Evolutionary conservation across 768 basidiomycete genomes (phyloP), one percentile per base, ranked within the genome.

Genomic region (Lactarius sanguifluus): DNA sequence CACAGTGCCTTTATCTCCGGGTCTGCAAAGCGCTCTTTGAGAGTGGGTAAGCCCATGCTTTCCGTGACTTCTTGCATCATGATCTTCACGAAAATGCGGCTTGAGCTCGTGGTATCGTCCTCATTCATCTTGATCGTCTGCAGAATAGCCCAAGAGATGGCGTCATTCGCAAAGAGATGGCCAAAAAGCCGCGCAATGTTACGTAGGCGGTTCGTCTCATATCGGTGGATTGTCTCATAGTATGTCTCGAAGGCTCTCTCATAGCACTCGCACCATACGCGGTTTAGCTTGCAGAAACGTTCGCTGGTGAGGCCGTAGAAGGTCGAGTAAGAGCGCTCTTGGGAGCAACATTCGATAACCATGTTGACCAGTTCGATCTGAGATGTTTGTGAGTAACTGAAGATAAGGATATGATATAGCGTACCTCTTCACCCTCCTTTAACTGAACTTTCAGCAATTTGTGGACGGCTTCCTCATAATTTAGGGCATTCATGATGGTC

Each of bases 321-420:
- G n/a, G 84, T 91, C 2, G 92, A 94, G 77, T 98, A 99, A 1
- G 96, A 95, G 16, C 97, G 91, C 76, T 98, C 97, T 80, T 99
- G 97, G 2, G 97, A 98, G 76, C 97, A 98, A 90, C 97, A 99
- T 73, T 98, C 96, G 77, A 99, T 92, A 69, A 99, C 86, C 97
- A 99, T 99, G 82, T 98, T 98, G 76, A 92, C 86, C 65, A 99
- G 78, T 76, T 98, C 96, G 71, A 94, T 91, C 94, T 97, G 73
- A 3, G 41, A n/a, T 41, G 56, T n/a, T 13, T 67, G 18, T 64
- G 5, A 57, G 30, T 58, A 47, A 64, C 38, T 10, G 23, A 23
- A 61, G 54, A 61, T 23, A 59, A 34, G 32, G 38, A 38, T 30
- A 43, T 13, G 10, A 65, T 16, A 20, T 8, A 56, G 25, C 80